phyloP scores from a whole-genome alignment of 352 stramenopile genomes.

The Phytophthora tentaculata region DNA sequence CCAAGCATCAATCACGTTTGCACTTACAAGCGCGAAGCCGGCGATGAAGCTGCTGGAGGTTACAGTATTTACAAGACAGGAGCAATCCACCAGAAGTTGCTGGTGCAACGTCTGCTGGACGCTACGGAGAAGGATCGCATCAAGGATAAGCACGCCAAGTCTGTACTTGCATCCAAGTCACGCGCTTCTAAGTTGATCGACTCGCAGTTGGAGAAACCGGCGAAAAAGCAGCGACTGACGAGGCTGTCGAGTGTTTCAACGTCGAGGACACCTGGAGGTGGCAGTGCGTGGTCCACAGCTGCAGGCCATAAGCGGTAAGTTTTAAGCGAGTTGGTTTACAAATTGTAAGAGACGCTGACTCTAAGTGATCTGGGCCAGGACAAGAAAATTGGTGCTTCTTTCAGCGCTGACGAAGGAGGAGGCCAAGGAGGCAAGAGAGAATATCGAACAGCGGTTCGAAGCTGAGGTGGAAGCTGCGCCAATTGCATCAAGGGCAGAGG shows the following conservation, averaged over 20 bases:
- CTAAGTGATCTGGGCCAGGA: conserved; percentile 4
- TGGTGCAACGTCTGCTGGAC: conserved; percentile 81
- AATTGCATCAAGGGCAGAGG: background rate
- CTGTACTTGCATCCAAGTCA: conserved; percentile 72
- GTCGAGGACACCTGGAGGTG: conserved; percentile 12
- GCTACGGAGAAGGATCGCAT: conserved; percentile 80
- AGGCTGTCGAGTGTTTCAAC: conserved; percentile 16
- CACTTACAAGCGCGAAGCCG: conserved; percentile 47
- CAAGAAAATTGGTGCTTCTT: conserved; percentile 31
- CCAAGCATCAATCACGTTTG: conserved; percentile 72
- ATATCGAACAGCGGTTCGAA: conserved; percentile 49
- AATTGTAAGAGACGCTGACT: conserved; percentile 10
- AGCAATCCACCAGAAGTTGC: conserved; percentile 79
- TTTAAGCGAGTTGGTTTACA: background rate
- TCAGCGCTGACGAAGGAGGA: conserved; percentile 48
- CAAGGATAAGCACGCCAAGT: conserved; percentile 82
- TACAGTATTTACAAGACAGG: conserved; percentile 68
- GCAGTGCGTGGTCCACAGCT: conserved; percentile 25
- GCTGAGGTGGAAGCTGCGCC: conserved; percentile 3
- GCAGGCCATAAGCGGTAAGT: conserved; percentile 33
- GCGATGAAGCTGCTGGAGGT: conserved; percentile 17
- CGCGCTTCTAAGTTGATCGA: conserved; percentile 72
- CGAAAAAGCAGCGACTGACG: conserved; percentile 31
- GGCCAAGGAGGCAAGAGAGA: conserved; percentile 38
- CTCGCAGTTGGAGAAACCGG: conserved; percentile 18